Percentiles rank a stretch among this genome's conserved stretches.
phyloP scores from a whole-genome alignment of 345 rosid species.

The Cochlearia excelsa region DNA sequence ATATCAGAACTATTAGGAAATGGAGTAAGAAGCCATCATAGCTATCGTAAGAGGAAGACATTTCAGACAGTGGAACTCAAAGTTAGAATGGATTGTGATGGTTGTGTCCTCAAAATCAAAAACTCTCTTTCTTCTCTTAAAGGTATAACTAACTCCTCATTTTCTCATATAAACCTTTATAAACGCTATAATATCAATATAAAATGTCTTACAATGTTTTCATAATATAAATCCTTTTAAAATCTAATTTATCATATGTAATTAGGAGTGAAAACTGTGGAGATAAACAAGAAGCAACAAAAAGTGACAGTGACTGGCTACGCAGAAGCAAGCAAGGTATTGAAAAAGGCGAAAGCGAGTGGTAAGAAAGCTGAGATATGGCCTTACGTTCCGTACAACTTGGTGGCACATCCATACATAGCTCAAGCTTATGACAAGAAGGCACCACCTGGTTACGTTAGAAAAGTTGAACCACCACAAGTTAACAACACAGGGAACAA shows the following conservation, averaged over 20 bases:
- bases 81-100: slow-evolving; percentile 98
- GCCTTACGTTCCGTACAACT: slow-evolving; percentile 87
- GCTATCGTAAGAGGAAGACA: slow-evolving; percentile 54
- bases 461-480: slow-evolving; percentile 52
- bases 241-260: not conserved
- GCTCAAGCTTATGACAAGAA: slow-evolving; percentile 84
- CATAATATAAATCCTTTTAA: not conserved
- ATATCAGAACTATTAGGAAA: slow-evolving; percentile 62
- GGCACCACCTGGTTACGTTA: slow-evolving; percentile 92
- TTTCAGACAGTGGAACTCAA: slow-evolving; percentile 85
- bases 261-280: slow-evolving; percentile 77
- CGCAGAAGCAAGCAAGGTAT: slow-evolving; percentile 69
- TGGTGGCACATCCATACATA: slow-evolving; percentile 84
- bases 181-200: too few relatives aligned
- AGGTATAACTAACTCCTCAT: slow-evolving; percentile 41
- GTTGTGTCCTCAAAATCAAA: slow-evolving; percentile 94
- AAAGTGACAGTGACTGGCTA: slow-evolving; percentile 85
- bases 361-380: slow-evolving; percentile 95
- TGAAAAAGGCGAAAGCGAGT: slow-evolving; percentile 82
- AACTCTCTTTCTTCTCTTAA: slow-evolving; percentile 75
- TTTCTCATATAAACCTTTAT: too few relatives aligned
- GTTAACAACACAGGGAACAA: slow-evolving; percentile 27
- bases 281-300: slow-evolving; percentile 85
- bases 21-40: slow-evolving; percentile 40
- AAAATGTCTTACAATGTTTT: too few relatives aligned